Evolutionary conservation across 139 green algal genomes (phyloP).

Genomic region (Asterochloris sp.): DNA sequence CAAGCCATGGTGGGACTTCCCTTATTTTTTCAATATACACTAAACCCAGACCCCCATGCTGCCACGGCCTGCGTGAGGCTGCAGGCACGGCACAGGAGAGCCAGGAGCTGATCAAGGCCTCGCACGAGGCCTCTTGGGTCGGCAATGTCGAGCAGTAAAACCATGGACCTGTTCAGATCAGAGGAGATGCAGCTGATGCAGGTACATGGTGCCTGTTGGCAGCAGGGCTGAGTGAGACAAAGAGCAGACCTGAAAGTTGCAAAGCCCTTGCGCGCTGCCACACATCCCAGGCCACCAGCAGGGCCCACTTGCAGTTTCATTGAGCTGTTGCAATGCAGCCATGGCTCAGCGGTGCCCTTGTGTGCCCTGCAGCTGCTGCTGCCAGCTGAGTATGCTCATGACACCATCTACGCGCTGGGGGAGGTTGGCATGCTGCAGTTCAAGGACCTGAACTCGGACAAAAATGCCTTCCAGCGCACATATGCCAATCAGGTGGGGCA

Average conservation of each 20-base stretch:
- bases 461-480: conserved; percentile 88
- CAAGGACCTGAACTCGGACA: conserved; percentile 91
- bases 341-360: neutral
- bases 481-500: conserved; percentile 82
- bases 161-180: conserved; percentile 49
- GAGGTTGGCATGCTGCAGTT: conserved; percentile 88
- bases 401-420: conserved; percentile 84
- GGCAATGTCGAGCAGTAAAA: neutral
- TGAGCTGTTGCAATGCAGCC: neutral
- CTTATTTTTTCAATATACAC: no score
- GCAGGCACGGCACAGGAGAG: no score
- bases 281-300: no score
- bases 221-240: neutral
- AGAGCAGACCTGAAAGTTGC: neutral
- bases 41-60: no score
- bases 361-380: conserved; percentile 89
- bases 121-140: no score
- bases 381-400: conserved; percentile 88
- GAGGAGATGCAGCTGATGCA: conserved; percentile 98
- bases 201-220: conserved; percentile 36
- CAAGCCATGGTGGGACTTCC: no score
- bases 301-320: neutral
- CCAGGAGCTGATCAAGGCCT: no score
- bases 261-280: neutral
- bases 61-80: no score